Evolutionary conservation across 2,329 filamentous ascomycete species (phyloP).

Genomic region (Fusarium nodosum): DNA sequence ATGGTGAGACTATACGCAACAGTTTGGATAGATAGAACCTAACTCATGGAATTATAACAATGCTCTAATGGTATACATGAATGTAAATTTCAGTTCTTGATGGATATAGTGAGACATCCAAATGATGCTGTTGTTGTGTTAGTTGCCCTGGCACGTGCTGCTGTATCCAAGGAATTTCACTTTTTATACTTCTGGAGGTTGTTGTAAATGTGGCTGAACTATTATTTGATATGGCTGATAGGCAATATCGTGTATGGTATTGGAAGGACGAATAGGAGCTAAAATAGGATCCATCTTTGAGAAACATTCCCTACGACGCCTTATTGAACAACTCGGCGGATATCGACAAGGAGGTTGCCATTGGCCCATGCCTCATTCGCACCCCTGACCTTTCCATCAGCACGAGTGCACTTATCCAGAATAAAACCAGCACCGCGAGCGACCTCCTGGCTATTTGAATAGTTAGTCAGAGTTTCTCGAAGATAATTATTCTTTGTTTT

Average conservation of each 20-base stretch:
- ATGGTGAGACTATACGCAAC: not conserved
- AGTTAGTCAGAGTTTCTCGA: accelerated
- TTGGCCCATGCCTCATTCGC: not conserved
- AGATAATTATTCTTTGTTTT: accelerated
- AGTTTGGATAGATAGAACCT: not conserved
- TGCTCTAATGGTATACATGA: no score
- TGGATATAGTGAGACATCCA: no score
- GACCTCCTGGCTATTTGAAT: not conserved
- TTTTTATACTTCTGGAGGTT: not conserved
- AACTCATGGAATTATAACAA: not conserved
- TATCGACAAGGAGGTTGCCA: not conserved
- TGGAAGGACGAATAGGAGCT: accelerated
- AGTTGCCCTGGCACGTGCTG: no score
- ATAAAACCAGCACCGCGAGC: not conserved
- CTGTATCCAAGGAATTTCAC: not conserved
- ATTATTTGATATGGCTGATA: not conserved
- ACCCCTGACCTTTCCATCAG: constrained; percentile 1
- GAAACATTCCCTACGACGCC: not conserved
- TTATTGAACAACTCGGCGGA: not conserved
- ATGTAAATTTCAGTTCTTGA: no score
- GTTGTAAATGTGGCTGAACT: not conserved
- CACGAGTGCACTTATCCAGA: constrained; percentile 1
- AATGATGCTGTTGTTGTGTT: not conserved
- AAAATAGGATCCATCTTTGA: not conserved
- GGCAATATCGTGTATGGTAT: not conserved